Evolutionary conservation across 2,329 filamentous ascomycete species (phyloP).

Genomic region (Xylariomycetidae sp.): DNA sequence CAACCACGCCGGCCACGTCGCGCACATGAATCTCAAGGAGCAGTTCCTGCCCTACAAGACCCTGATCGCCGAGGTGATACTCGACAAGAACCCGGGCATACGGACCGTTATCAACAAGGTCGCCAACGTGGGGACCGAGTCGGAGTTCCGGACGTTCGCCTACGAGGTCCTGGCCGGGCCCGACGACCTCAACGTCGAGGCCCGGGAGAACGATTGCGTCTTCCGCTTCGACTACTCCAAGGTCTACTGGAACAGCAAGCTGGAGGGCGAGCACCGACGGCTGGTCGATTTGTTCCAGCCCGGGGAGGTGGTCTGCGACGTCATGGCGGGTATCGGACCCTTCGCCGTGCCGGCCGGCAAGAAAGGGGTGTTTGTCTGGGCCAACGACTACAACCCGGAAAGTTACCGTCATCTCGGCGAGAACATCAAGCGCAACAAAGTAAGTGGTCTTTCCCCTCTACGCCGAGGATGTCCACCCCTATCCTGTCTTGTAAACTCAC

Average conservation of each 20-base stretch:
- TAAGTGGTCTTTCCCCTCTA: slow-evolving; percentile 38
- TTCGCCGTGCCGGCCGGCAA: slow-evolving; percentile 91
- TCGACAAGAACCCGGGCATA: slow-evolving; percentile 82
- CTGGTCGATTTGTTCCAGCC: slow-evolving; percentile 71
- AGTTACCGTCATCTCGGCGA: slow-evolving; percentile 69
- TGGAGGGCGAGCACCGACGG: slow-evolving; percentile 84
- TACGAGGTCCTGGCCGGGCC: slow-evolving; percentile 84
- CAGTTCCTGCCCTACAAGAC: slow-evolving; percentile 81
- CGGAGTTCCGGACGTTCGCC: slow-evolving; percentile 83
- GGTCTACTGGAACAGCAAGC: slow-evolving; percentile 95
- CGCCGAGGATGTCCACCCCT: too few relatives aligned
- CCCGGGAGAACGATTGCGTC: slow-evolving; percentile 76
- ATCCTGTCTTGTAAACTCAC: background rate
- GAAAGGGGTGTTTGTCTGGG: slow-evolving; percentile 88
- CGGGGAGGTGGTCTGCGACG: slow-evolving; percentile 88
- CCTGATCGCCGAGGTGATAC: slow-evolving; percentile 76
- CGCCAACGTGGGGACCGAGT: slow-evolving; percentile 79
- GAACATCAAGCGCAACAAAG: slow-evolving; percentile 76
- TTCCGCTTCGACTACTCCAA: slow-evolving; percentile 93
- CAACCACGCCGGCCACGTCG: slow-evolving; percentile 84
- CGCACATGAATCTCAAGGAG: slow-evolving; percentile 84
- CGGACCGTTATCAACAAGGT: slow-evolving; percentile 94
- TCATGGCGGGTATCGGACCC: slow-evolving; percentile 95
- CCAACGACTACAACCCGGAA: slow-evolving; percentile 94
- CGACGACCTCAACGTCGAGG: slow-evolving; percentile 77